phyloP scores from a whole-genome alignment of 2,329 filamentous ascomycete species.

The Pyrenophora seminiperda region DNA sequence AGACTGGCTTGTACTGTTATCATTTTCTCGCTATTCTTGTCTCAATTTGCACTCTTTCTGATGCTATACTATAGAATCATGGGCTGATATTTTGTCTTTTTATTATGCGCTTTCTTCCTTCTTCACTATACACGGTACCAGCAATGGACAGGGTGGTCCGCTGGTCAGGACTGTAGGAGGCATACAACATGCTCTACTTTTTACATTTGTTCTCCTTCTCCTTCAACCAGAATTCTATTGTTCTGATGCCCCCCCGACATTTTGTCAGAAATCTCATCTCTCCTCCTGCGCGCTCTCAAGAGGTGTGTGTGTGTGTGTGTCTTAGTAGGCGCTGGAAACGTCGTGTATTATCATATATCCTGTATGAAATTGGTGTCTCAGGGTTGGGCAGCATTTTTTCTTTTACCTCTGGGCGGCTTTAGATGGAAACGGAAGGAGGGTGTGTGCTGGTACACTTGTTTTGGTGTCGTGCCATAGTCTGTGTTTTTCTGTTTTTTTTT shows the following conservation, averaged over 20 bases:
- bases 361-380: slow-evolving; percentile 32
- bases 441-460: slow-evolving; percentile 32
- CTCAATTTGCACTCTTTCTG: slow-evolving; percentile 15
- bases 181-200: slow-evolving; percentile 14
- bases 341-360: slow-evolving; percentile 39
- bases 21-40: slow-evolving; percentile 15
- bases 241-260: slow-evolving; percentile 21
- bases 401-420: slow-evolving; percentile 12
- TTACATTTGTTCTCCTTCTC: slow-evolving; percentile 1
- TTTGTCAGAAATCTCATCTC: slow-evolving; percentile 37
- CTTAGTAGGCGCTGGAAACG: slow-evolving; percentile 35
- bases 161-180: slow-evolving; percentile 1
- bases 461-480: no score
- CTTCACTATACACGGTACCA: slow-evolving; percentile 28
- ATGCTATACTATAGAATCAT: slow-evolving; percentile 28
- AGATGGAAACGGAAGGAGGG: slow-evolving; percentile 19
- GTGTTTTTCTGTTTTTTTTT: no score
- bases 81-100: slow-evolving; percentile 13
- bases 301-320: no score
- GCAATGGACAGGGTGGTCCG: slow-evolving; percentile 25
- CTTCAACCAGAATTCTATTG: slow-evolving; percentile 6
- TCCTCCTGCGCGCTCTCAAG: slow-evolving; percentile 31
- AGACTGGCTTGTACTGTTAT: slow-evolving; percentile 27
- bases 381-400: slow-evolving; percentile 12
- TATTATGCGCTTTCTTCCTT: slow-evolving; percentile 4